These are phyloP conservation scores for Acer yangbiense DNA, from an alignment of 345 rosid genomes.

Conservation along the genomic window DNA sequence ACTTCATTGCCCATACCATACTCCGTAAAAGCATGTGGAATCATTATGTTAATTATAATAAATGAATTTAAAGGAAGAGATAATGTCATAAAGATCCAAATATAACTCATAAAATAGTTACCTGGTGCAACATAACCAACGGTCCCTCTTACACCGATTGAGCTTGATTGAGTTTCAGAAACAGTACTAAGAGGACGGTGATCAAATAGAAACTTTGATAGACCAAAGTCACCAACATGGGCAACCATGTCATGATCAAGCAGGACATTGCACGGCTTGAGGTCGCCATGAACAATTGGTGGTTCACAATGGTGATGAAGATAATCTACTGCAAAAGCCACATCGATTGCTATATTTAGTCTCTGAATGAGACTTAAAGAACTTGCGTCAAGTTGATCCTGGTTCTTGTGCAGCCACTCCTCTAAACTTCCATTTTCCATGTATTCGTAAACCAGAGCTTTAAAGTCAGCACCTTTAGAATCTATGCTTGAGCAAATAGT, in stretches of 20 bases:
- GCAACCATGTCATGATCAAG: constrained; percentile 24
- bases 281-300: constrained; percentile 24
- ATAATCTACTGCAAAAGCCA: constrained; percentile 27
- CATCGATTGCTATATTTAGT: constrained; percentile 18
- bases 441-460: constrained; percentile 27
- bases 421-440: constrained; percentile 31
- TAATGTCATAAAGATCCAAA: background rate
- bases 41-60: no score
- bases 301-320: constrained; percentile 23
- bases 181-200: background rate
- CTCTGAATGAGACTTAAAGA: constrained; percentile 24
- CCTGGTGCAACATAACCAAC: constrained; percentile 22
- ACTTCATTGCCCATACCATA: background rate
- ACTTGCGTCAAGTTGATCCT: background rate
- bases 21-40: background rate
- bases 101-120: background rate
- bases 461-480: constrained; percentile 11
- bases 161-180: constrained; percentile 8
- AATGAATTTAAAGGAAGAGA: background rate
- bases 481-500: constrained; percentile 34
- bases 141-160: constrained; percentile 25
- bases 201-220: constrained; percentile 14
- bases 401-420: constrained; percentile 13
- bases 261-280: constrained; percentile 26
- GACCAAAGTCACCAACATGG: constrained; percentile 27